phyloP scores from a whole-genome alignment of 1,139 yeast species.

The Pichia cactophila region DNA sequence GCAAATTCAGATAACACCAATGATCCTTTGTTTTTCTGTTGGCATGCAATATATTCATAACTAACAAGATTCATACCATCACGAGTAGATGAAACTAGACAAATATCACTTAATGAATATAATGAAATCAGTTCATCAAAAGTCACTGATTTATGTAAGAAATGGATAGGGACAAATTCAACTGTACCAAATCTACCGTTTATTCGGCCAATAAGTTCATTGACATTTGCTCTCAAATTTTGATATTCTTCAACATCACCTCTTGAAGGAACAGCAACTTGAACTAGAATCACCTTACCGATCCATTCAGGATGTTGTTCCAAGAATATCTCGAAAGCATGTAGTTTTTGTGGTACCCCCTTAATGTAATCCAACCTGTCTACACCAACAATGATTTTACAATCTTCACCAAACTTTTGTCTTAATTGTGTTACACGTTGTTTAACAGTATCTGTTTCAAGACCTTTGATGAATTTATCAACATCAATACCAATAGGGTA shows the following conservation, averaged over 20 bases:
- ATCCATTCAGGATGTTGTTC: conserved; percentile 97
- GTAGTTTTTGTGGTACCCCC: conserved; percentile 95
- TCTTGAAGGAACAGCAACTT: conserved; percentile 95
- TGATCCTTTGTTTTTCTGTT: conserved; percentile 77
- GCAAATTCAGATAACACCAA: conserved; percentile 89
- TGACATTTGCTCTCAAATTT: conserved; percentile 84
- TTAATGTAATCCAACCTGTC: conserved; percentile 93
- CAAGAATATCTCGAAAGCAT: conserved; percentile 88
- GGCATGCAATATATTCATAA: conserved; percentile 96
- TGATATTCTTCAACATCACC: conserved; percentile 99
- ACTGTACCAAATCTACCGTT: conserved; percentile 96
- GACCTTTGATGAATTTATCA: conserved; percentile 78
- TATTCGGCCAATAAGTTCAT: conserved; percentile 92
- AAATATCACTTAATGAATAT: conserved; percentile 80
- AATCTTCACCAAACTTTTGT: conserved; percentile 54
- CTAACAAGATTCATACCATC: conserved; percentile 98
- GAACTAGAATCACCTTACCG: conserved; percentile 92
- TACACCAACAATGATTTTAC: conserved; percentile 89
- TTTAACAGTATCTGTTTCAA: conserved; percentile 55
- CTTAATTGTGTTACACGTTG: conserved; percentile 58
- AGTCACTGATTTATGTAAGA: conserved; percentile 84
- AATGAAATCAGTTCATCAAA: conserved; percentile 87
- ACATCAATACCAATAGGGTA: conserved; percentile 98
- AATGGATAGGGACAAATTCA: conserved; percentile 96
- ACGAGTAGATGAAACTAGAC: conserved; percentile 87